These are phyloP conservation scores for Neurospora pannonica DNA, from an alignment of 495 filamentous ascomycete genomes.

Conservation along the genomic window DNA sequence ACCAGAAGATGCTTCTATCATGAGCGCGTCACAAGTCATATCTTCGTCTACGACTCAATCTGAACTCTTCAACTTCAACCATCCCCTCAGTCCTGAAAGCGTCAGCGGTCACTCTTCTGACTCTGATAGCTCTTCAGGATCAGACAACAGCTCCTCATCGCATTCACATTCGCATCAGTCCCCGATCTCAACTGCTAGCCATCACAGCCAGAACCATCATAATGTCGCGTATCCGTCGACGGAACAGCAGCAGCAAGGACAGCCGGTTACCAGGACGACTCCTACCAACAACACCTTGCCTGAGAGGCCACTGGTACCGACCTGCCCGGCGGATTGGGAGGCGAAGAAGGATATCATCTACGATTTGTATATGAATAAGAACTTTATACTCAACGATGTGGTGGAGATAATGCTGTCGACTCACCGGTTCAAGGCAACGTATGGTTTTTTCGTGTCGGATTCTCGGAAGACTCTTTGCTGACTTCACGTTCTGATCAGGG, in stretches of 20 bases:
- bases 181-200: not conserved
- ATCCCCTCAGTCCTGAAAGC: not conserved
- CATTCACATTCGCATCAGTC: not conserved
- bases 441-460: not conserved
- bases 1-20: not conserved
- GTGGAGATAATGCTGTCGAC: constrained; percentile 21
- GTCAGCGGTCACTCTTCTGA: not conserved
- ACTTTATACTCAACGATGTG: constrained; percentile 27
- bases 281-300: not conserved
- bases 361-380: constrained; percentile 24
- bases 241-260: not conserved
- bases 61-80: not conserved
- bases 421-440: constrained; percentile 29
- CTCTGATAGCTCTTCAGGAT: not conserved
- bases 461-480: not conserved
- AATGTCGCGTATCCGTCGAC: not conserved
- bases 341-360: constrained; percentile 19
- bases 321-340: constrained; percentile 25
- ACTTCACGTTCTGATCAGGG: constrained; percentile 4
- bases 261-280: not conserved
- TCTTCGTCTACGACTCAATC: not conserved
- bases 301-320: constrained; percentile 19
- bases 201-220: not conserved
- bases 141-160: not conserved
- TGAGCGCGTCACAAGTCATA: not conserved